Base-by-base conservation (phyloP, 2,329 filamentous ascomycete species). In the Didymella lethalis region DNA sequence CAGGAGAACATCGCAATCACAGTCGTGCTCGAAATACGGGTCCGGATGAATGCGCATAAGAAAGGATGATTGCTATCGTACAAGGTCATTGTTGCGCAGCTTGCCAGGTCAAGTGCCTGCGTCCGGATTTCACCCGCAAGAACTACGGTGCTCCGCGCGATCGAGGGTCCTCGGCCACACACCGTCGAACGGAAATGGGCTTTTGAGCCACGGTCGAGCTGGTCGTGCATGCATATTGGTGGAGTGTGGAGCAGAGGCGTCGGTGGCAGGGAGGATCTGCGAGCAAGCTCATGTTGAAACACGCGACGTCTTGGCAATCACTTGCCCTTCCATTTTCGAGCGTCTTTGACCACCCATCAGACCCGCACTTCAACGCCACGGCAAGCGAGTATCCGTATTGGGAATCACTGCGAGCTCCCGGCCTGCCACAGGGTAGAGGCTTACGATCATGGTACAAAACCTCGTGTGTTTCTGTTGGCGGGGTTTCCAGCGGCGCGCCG, bases 211-310 rank as follows among this genome's bases (percentile, higher is more conserved):
- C 45, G 49, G 53, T 58, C 62, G 63, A 62, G 64, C 52, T 66
- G 65, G 64, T 65, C 49, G 60, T 67, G 66, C 66, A 69, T 64
- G 61, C 46, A 45, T 52, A 60, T 62, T 57, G 55, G 31, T 54
- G 53, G 49, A 62, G 48, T 29, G 61, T 62, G 61, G 61, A 68
- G 62, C 63, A 20, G 23, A 49, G 28, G 53, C 31, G 38, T 50
- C n/a, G 47, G 56, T 59, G 56, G 56, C 56, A 59, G 50, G 53
- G 54, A 52, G 56, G 52, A 68, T 67, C 61, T 72, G 65, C 68
- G 64, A 54, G 63, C 56, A 63, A 55, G 43, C 53, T 49, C 45
- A 20, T 44, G 28, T 59, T 67, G 66, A 69, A 69, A 65, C 54
- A 36, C 31, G 64, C 68, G 57, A 66, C 64, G 36, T 31, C 54